Evolutionary conservation across 1,284 basidiomycete genomes (phyloP).

Genomic region (Irpex lacteus): DNA sequence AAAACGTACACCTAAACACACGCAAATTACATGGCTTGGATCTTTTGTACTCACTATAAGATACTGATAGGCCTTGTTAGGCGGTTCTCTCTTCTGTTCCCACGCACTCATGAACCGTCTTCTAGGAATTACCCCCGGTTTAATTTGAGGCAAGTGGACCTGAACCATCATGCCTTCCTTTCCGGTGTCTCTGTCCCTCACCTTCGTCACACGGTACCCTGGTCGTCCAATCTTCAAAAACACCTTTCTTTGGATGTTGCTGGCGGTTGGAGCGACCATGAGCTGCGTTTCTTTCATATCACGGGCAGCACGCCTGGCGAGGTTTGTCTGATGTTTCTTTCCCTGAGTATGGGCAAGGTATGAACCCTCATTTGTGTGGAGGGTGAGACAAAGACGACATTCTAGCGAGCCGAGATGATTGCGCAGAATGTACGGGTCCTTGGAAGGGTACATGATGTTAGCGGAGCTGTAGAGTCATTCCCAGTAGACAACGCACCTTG

Average conservation of each 20-base stretch:
- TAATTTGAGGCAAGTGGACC: slow-evolving; percentile 94
- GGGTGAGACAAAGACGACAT: slow-evolving; percentile 95
- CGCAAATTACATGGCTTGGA: slow-evolving; percentile 1
- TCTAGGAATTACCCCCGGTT: slow-evolving; percentile 80
- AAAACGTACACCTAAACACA: neutral
- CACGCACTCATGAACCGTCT: slow-evolving; percentile 97
- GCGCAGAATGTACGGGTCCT: slow-evolving; percentile 99
- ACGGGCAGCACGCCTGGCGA: slow-evolving; percentile 91
- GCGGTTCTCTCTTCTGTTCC: slow-evolving; percentile 95
- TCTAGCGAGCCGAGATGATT: slow-evolving; percentile 97
- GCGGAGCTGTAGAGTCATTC: neutral
- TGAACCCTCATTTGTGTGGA: slow-evolving; percentile 99
- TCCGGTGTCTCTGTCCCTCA: slow-evolving; percentile 73
- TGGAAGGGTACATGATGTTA: slow-evolving; percentile 2
- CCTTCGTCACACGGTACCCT: slow-evolving; percentile 90
- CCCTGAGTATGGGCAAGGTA: slow-evolving; percentile 99
- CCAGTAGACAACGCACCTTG: slow-evolving; percentile 52
- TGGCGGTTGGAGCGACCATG: slow-evolving; percentile 74
- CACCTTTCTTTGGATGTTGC: slow-evolving; percentile 83
- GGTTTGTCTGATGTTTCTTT: slow-evolving; percentile 99
- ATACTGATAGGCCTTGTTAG: slow-evolving; percentile 96
- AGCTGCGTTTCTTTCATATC: slow-evolving; percentile 93
- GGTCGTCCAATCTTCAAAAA: slow-evolving; percentile 98
- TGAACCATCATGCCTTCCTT: slow-evolving; percentile 97
- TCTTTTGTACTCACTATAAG: slow-evolving; percentile 71